phyloP scores from a whole-genome alignment of 1,139 yeast genomes.

The Yamadazyma friedrichii region DNA sequence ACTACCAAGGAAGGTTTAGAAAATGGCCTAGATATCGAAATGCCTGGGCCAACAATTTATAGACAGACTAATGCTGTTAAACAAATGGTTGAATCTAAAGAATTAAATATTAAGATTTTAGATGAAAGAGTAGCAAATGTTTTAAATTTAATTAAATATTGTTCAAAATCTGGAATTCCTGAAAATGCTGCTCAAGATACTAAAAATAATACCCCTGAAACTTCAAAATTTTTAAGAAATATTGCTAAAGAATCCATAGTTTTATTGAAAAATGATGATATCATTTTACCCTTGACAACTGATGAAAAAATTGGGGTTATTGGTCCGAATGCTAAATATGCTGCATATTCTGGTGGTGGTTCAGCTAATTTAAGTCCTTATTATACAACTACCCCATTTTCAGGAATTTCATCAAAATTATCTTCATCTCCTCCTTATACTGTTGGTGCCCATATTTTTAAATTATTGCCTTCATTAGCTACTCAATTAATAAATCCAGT shows the following conservation, averaged over 20 bases:
- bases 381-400: slow-evolving; percentile 26
- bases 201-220: slow-evolving; percentile 36
- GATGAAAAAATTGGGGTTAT: slow-evolving; percentile 23
- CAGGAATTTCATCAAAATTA: slow-evolving; percentile 18
- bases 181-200: slow-evolving; percentile 24
- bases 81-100: slow-evolving; percentile 26
- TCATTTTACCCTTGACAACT: slow-evolving; percentile 37
- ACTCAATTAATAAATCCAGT: slow-evolving; percentile 11
- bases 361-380: slow-evolving; percentile 26
- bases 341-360: slow-evolving; percentile 30
- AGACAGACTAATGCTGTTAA: slow-evolving; percentile 34
- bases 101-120: slow-evolving; percentile 24
- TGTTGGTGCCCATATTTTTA: slow-evolving; percentile 16
- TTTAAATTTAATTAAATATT: slow-evolving; percentile 41
- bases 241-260: slow-evolving; percentile 51
- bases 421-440: slow-evolving; percentile 12
- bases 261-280: slow-evolving; percentile 47
- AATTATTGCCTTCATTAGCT: slow-evolving; percentile 15
- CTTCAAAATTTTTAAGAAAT: slow-evolving; percentile 38
- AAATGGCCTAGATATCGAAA: slow-evolving; percentile 56
- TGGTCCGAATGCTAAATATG: slow-evolving; percentile 29
- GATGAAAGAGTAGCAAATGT: slow-evolving; percentile 48
- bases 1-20: slow-evolving; percentile 43
- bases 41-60: slow-evolving; percentile 57
- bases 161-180: slow-evolving; percentile 33